Base-by-base conservation (phyloP, 108 stramenopile species). In the Chaetoceros tenuissimus region DNA sequence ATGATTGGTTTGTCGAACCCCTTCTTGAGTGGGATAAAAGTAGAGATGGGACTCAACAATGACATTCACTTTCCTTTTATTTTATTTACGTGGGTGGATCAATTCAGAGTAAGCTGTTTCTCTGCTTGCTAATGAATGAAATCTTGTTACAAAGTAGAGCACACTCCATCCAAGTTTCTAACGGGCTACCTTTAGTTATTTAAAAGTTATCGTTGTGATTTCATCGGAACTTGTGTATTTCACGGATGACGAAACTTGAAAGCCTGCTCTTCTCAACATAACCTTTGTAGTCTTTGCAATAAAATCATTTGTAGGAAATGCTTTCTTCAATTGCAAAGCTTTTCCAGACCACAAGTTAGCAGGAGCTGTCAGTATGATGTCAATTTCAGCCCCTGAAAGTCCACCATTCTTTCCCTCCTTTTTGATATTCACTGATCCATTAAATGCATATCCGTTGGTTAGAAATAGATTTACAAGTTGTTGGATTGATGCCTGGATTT, bases 291-390 rank as follows among this genome's bases (percentile, higher is more conserved):
- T 67, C 56, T 84, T 89, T 10, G 47, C n/a, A 27, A 71, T 23
- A 56, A 67, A 71, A 48, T 71, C 46, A 48, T 72, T 72, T 2
- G 28, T n/a, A 13, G 73, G 31, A 3, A 43, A 48, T 25, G 56
- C 53, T 21, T 53, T 28, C 66, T 68, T 66, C 19, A 55, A 58
- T 28, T 77, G 71, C 0, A 87, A 60, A 19, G 79, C 66, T 54
- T 74, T 69, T 27, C 89, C 85, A 2, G 81, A 82, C 89, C 89
- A 91, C 21, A 91, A 48, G 31, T 73, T 91, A 3, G 79, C 85
- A 18, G 89, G 89, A 17, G 81, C 64, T 26, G 62, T 74, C 26
- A 86, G 63, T 0, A 60, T 60, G 22, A 91, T 68, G 19, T 31
- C 30, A 56, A 69, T 79, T 68, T 79, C 57, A 48, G 73, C 55